Percentiles rank a stretch among this genome's conserved stretches.
These are phyloP conservation scores for Dictyostelium capitatum DNA, from an alignment of 78 protist genomes.

Conservation along the genomic window DNA sequence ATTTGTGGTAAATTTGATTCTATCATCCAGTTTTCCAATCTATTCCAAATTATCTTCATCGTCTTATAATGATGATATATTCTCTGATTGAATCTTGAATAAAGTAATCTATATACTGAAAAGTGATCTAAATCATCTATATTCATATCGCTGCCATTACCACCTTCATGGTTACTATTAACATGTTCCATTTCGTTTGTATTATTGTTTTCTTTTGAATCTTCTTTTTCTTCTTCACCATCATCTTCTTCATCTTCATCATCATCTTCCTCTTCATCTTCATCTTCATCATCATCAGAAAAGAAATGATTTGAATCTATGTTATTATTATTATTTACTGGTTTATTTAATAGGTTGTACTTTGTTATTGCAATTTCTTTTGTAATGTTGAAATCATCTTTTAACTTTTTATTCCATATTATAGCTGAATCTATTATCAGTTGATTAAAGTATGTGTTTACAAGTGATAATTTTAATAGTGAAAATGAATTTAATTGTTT, in stretches of 20 bases:
- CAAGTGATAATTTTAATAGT: neutral
- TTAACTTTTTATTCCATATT: neutral
- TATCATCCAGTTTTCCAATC: neutral
- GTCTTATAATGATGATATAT: neutral
- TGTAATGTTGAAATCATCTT: neutral
- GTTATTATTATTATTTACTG: neutral
- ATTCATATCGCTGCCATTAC: neutral
- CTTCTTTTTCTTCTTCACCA: neutral
- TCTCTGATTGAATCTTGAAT: neutral
- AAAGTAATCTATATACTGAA: neutral
- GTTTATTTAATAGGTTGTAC: neutral
- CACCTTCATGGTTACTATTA: neutral
- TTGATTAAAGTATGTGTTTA: neutral
- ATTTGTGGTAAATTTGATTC: neutral
- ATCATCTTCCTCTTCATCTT: neutral
- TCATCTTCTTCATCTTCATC: neutral
- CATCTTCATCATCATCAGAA: neutral
- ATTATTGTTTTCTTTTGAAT: neutral
- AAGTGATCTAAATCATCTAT: neutral
- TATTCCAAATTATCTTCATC: neutral
- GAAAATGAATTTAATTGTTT: neutral
- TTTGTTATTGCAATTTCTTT: neutral
- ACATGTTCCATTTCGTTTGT: neutral
- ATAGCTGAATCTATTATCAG: neutral
- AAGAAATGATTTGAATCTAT: too few species aligned